These are phyloP conservation scores for Cochlearia excelsa DNA, from an alignment of 345 rosid genomes.

Conservation along the genomic window DNA sequence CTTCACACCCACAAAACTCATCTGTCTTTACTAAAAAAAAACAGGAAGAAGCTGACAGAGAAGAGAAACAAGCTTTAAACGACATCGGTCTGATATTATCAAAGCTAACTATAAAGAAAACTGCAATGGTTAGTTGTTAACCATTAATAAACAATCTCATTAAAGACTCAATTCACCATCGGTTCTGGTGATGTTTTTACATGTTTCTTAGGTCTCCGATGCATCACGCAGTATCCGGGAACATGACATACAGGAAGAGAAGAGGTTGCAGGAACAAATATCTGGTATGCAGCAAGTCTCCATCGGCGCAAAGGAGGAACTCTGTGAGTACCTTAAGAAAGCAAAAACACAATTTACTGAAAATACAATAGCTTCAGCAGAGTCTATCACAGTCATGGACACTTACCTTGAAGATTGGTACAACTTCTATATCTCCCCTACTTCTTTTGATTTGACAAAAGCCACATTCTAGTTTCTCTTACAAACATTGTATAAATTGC, in stretches of 20 bases:
- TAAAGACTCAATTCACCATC: not conserved
- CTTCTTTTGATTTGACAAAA: not conserved
- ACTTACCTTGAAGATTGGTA: slow-evolving; percentile 65
- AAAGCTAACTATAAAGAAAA: slow-evolving; percentile 59
- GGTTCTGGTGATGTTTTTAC: slow-evolving; percentile 16
- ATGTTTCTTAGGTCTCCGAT: slow-evolving; percentile 52
- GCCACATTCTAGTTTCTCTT: slow-evolving; percentile 3
- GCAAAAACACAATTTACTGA: slow-evolving; percentile 49
- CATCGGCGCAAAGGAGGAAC: slow-evolving; percentile 45
- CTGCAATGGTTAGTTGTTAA: slow-evolving; percentile 52
- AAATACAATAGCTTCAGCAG: slow-evolving; percentile 60
- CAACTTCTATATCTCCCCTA: not conserved
- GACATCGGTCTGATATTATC: slow-evolving; percentile 60
- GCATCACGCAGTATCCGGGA: slow-evolving; percentile 53
- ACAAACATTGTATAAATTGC: slow-evolving; percentile 25
- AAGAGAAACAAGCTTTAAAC: slow-evolving; percentile 66
- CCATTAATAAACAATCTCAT: not conserved
- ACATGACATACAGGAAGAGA: slow-evolving; percentile 42
- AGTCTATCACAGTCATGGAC: slow-evolving; percentile 52
- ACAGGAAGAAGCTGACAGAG: slow-evolving; percentile 80
- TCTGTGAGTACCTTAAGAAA: slow-evolving; percentile 46
- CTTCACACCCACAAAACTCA: not conserved
- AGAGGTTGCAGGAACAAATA: slow-evolving; percentile 54
- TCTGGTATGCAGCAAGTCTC: slow-evolving; percentile 59
- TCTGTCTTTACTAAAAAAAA: slow-evolving; percentile 20